Percentiles rank a stretch among this genome's conserved stretches.
Conservation (phyloP, 768 basidiomycete genomes). For the Lactifluus subvellereus region DNA sequence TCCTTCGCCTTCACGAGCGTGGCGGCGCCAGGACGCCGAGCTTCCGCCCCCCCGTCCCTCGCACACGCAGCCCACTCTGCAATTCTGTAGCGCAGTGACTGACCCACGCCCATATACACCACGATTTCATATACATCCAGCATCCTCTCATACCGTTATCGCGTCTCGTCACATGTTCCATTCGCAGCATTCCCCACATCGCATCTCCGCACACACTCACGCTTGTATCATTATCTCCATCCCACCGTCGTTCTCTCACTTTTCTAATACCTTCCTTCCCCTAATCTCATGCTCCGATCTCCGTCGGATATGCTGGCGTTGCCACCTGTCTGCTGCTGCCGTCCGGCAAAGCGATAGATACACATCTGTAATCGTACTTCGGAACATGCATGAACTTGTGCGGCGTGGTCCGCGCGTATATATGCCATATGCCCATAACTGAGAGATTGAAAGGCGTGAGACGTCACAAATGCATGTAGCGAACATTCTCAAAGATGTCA, state of each 20-base stretch:
- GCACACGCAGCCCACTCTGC: slow-evolving; percentile 11
- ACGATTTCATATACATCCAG: background rate
- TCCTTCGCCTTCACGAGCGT: slow-evolving; percentile 22
- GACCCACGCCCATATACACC: background rate
- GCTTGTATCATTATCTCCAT: slow-evolving; percentile 20
- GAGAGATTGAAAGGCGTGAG: background rate
- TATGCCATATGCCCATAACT: background rate
- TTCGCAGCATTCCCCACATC: slow-evolving; percentile 9
- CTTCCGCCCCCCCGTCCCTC: background rate
- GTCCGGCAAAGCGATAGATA: background rate
- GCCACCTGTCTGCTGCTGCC: background rate
- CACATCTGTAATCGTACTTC: slow-evolving; percentile 3
- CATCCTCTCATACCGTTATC: slow-evolving; percentile 1
- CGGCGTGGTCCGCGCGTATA: background rate
- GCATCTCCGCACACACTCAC: slow-evolving; percentile 5
- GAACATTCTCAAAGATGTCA: no score
- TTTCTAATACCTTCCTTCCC: slow-evolving; percentile 1
- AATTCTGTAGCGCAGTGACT: slow-evolving; percentile 4
- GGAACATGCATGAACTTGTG: slow-evolving; percentile 6
- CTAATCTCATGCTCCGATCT: slow-evolving; percentile 11
- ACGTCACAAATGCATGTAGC: no score
- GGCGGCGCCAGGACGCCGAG: slow-evolving; percentile 11
- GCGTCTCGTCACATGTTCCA: slow-evolving; percentile 7
- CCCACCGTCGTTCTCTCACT: slow-evolving; percentile 10
- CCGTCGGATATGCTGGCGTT: slow-evolving; percentile 2